phyloP scores from a whole-genome alignment of 2,329 filamentous ascomycete genomes.

The Capronia epimyces region DNA sequence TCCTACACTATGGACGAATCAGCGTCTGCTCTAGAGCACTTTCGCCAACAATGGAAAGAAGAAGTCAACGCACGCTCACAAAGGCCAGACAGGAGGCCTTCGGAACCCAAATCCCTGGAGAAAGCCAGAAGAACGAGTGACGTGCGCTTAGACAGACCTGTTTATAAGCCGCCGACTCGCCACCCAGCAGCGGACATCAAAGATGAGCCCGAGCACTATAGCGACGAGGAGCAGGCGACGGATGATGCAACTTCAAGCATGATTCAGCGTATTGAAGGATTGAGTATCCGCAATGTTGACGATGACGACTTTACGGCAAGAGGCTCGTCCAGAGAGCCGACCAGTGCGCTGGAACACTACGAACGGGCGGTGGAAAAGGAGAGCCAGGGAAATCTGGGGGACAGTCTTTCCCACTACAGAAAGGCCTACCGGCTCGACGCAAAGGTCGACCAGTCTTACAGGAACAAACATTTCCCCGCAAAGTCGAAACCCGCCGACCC shows the following conservation, averaged over 20 bases:
- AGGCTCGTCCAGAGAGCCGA: constrained; percentile 47
- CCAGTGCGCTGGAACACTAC: constrained; percentile 83
- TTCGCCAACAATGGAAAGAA: constrained; percentile 78
- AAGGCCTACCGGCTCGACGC: constrained; percentile 86
- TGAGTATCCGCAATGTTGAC: constrained; percentile 34
- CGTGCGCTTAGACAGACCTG: constrained; percentile 24
- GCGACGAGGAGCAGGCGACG: constrained; percentile 32
- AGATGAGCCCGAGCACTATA: constrained; percentile 34
- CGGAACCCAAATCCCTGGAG: constrained; percentile 3
- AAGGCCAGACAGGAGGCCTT: constrained; percentile 13
- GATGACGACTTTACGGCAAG: constrained; percentile 38
- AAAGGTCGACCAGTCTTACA: constrained; percentile 77
- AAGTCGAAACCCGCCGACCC: constrained; percentile 46
- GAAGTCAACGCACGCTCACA: constrained; percentile 58
- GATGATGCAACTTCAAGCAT: constrained; percentile 24
- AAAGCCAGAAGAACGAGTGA: constrained; percentile 19
- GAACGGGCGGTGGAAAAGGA: constrained; percentile 89
- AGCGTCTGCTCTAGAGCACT: constrained; percentile 60
- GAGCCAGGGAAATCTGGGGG: constrained; percentile 74
- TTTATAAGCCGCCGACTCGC: constrained; percentile 37
- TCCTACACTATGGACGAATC: constrained; percentile 19
- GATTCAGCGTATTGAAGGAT: constrained; percentile 35
- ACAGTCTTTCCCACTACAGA: constrained; percentile 81
- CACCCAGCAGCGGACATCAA: constrained; percentile 38
- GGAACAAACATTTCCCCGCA: constrained; percentile 81